phyloP scores from a whole-genome alignment of 2,329 filamentous ascomycete species.

The Epichloe gansuensis region DNA sequence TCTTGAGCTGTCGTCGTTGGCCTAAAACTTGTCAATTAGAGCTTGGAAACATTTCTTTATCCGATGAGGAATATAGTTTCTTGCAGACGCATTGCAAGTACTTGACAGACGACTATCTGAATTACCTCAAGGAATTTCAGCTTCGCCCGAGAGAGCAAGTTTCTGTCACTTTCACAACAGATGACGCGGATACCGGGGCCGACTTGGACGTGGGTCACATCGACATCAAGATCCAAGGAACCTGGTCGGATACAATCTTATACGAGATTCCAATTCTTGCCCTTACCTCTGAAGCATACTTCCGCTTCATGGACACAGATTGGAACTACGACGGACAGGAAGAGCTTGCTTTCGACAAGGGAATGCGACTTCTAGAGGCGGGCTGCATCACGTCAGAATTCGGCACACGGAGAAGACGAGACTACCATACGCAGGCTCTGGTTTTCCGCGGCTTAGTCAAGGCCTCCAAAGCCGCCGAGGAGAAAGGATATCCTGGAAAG shows the following conservation, averaged over 20 bases:
- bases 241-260: constrained; percentile 90
- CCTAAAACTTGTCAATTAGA: constrained; percentile 33
- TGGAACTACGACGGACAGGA: constrained; percentile 85
- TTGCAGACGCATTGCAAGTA: constrained; percentile 70
- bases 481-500: constrained; percentile 54
- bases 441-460: constrained; percentile 77
- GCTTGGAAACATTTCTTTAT: constrained; percentile 68
- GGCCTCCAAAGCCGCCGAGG: constrained; percentile 58
- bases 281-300: constrained; percentile 89
- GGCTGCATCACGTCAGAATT: constrained; percentile 92
- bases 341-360: constrained; percentile 73
- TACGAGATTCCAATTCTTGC: constrained; percentile 95
- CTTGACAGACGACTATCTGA: constrained; percentile 62
- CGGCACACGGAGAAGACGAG: constrained; percentile 73
- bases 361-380: constrained; percentile 58
- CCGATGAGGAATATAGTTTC: constrained; percentile 67
- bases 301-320: constrained; percentile 88
- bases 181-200: constrained; percentile 43
- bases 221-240: constrained; percentile 62
- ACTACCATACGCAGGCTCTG: constrained; percentile 89
- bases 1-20: neutral
- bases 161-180: constrained; percentile 49
- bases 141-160: constrained; percentile 75
- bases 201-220: constrained; percentile 62
- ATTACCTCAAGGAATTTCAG: constrained; percentile 69